Percentiles rank a stretch among this genome's conserved stretches.
These are phyloP conservation scores for Leptodontidium sp. DNA, from an alignment of 2,329 filamentous ascomycete genomes.

Conservation along the genomic window DNA sequence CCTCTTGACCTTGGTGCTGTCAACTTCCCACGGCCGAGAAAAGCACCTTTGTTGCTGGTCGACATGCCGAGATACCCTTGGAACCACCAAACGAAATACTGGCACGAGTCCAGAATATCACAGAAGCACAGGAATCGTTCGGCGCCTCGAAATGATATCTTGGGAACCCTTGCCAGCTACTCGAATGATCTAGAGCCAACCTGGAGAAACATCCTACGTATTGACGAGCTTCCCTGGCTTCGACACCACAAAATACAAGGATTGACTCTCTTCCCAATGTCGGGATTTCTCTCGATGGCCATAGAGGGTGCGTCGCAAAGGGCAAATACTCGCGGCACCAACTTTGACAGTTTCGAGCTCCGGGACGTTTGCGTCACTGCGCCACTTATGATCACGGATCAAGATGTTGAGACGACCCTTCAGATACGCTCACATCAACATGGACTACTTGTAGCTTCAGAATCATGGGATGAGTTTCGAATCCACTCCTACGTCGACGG, in stretches of 20 bases:
- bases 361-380: conserved; percentile 56
- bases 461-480: conserved; percentile 62
- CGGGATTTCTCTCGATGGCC: conserved; percentile 49
- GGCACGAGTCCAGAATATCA: conserved; percentile 54
- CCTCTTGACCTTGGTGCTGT: conserved; percentile 55
- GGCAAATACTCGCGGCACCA: conserved; percentile 41
- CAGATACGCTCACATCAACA: conserved; percentile 55
- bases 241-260: conserved; percentile 51
- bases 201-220: conserved; percentile 49
- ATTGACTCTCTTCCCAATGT: conserved; percentile 46
- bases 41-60: conserved; percentile 43
- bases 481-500: conserved; percentile 61
- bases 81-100: conserved; percentile 61
- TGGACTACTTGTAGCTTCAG: conserved; percentile 51
- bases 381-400: conserved; percentile 57
- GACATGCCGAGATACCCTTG: conserved; percentile 61
- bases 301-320: conserved; percentile 46
- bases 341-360: conserved; percentile 56
- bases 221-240: conserved; percentile 52
- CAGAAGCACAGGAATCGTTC: conserved; percentile 51
- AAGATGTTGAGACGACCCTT: conserved; percentile 59
- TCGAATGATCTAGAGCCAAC: conserved; percentile 44
- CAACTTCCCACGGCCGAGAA: conserved; percentile 53
- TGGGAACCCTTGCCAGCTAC: conserved; percentile 50
- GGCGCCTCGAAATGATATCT: conserved; percentile 58